Evolutionary conservation across 257 asterid species (phyloP).

Genomic region (Solanum ossicruentum): DNA sequence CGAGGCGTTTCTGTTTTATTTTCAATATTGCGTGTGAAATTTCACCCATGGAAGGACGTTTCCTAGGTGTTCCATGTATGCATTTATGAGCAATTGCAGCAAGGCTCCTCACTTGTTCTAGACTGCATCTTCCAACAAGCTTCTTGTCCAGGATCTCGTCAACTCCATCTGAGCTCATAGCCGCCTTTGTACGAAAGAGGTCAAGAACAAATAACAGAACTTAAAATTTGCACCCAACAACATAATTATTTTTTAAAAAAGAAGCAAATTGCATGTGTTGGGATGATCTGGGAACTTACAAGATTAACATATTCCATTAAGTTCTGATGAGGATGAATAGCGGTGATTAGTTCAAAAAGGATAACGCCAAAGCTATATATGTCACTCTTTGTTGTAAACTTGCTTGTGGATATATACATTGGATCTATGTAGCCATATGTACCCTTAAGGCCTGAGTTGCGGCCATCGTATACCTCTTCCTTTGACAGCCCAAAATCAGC

Average conservation of each 20-base stretch:
- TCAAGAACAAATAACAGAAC: not conserved
- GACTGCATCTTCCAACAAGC: constrained; percentile 54
- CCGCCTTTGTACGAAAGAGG: constrained; percentile 34
- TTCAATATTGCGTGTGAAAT: constrained; percentile 68
- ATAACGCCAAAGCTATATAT: constrained; percentile 87
- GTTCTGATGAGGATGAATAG: constrained; percentile 97
- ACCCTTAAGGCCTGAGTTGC: constrained; percentile 85
- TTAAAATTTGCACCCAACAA: not conserved
- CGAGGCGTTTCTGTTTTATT: constrained; percentile 50
- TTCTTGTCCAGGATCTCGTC: constrained; percentile 80
- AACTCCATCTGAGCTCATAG: constrained; percentile 80
- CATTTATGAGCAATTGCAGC: constrained; percentile 72
- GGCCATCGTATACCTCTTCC: constrained; percentile 71
- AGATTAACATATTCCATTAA: constrained; percentile 89
- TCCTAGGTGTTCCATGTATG: constrained; percentile 50
- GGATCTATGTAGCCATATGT: constrained; percentile 96
- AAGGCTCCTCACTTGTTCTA: constrained; percentile 58
- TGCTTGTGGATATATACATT: constrained; percentile 64
- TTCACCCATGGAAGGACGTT: constrained; percentile 72
- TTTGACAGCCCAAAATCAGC: constrained; percentile 99
- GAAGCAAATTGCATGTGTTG: not conserved
- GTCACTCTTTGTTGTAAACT: constrained; percentile 80
- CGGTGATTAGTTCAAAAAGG: constrained; percentile 94
- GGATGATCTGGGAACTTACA: constrained; percentile 29
- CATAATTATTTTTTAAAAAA: not conserved